Conservation (phyloP, 2,329 filamentous ascomycete species). For the Colletotrichum abscissum region DNA sequence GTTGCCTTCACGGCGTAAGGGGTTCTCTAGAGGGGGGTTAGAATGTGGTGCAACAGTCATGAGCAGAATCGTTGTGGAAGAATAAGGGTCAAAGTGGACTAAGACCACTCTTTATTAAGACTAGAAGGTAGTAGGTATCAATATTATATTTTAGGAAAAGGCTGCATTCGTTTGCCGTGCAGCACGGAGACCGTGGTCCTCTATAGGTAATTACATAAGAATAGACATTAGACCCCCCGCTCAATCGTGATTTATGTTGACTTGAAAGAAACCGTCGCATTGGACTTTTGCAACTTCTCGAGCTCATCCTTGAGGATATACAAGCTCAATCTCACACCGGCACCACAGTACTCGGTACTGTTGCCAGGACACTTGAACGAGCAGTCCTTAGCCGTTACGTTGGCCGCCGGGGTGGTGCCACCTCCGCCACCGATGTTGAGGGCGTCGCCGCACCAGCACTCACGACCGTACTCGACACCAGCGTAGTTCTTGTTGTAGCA, state of each 20-base stretch:
- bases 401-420: conserved; percentile 30
- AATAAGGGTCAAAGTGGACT: no score
- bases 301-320: conserved; percentile 40
- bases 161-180: conserved; percentile 6
- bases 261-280: conserved; percentile 4
- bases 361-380: conserved; percentile 36
- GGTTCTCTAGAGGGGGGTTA: no score
- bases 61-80: no score
- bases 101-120: no score
- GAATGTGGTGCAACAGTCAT: no score
- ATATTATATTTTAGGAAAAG: not conserved
- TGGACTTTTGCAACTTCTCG: not conserved
- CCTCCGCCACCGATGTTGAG: conserved; percentile 40
- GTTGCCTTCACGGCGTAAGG: no score
- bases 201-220: not conserved
- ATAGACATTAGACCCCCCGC: not conserved
- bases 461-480: conserved; percentile 38
- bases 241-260: not conserved
- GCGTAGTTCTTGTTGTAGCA: conserved; percentile 36
- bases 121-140: not conserved
- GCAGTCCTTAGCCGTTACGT: conserved; percentile 33
- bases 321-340: conserved; percentile 44
- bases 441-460: conserved; percentile 38
- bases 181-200: not conserved
- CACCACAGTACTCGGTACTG: conserved; percentile 34